Evolutionary conservation across 345 rosid genomes (phyloP).

Genomic region (Sapria himalayana): DNA sequence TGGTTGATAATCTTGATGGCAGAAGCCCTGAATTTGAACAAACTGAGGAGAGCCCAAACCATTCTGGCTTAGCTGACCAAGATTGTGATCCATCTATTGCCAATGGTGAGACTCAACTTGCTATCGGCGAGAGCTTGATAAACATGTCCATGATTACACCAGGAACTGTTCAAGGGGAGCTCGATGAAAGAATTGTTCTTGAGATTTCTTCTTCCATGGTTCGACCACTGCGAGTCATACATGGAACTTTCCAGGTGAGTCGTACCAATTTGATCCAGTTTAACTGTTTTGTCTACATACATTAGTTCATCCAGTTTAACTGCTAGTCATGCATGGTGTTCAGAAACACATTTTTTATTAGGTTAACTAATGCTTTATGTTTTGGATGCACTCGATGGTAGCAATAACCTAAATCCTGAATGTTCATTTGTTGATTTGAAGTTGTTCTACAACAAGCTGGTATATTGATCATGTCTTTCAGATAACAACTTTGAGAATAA

Average conservation of each 20-base stretch:
- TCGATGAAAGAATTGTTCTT: conserved; percentile 75
- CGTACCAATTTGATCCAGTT: not conserved
- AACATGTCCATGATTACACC: conserved; percentile 43
- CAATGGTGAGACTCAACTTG: conserved; percentile 26
- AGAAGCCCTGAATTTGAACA: conserved; percentile 21
- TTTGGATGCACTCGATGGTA: no score
- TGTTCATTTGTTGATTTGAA: no score
- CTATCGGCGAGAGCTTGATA: conserved; percentile 26
- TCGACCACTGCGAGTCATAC: conserved; percentile 61
- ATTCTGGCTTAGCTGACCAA: conserved; percentile 29
- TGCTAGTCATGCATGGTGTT: no score
- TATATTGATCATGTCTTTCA: no score
- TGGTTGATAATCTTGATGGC: conserved; percentile 36
- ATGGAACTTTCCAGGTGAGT: conserved; percentile 88
- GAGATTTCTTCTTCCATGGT: conserved; percentile 94
- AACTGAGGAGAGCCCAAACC: conserved; percentile 19
- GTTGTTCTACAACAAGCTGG: no score
- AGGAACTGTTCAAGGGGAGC: conserved; percentile 79
- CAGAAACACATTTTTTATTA: no score
- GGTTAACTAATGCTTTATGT: no score
- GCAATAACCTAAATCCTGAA: no score
- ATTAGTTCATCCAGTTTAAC: no score
- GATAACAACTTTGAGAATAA: conserved; percentile 81
- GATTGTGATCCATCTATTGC: conserved; percentile 23
- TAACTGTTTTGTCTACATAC: not conserved